Evolutionary conservation across 208 protist species (phyloP).

Genomic region (Trypanosoma platydactyli): DNA sequence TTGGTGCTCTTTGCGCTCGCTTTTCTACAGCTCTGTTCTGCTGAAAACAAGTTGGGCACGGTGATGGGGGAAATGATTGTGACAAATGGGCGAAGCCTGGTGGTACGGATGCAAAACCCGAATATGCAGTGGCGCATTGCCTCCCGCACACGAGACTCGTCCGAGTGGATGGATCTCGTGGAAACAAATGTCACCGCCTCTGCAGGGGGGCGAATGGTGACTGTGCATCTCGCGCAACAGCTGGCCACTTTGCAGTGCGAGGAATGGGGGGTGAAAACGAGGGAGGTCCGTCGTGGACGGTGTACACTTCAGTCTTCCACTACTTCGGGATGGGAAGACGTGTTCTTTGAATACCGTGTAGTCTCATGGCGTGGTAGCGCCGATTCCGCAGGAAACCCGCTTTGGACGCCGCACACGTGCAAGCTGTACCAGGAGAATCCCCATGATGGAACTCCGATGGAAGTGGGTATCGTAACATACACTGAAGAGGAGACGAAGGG

Average conservation of each 20-base stretch:
- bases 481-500: not conserved
- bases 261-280: constrained; percentile 16
- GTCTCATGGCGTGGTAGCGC: not conserved
- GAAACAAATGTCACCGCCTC: constrained; percentile 2
- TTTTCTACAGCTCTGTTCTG: not conserved
- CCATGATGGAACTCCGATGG: not conserved
- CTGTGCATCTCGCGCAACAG: not conserved
- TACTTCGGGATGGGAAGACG: not conserved
- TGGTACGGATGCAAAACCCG: constrained; percentile 3
- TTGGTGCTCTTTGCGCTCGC: not conserved
- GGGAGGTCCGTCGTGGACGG: constrained; percentile 5
- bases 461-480: constrained; percentile 18
- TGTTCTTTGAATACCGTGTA: constrained; percentile 26
- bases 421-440: constrained; percentile 20
- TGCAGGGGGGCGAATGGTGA: constrained; percentile 15
- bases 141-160: not conserved
- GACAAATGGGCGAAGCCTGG: not conserved
- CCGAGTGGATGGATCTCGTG: constrained; percentile 10
- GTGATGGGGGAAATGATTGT: not conserved
- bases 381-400: not conserved
- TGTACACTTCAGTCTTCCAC: constrained; percentile 20
- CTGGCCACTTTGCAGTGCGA: constrained; percentile 21
- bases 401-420: not conserved
- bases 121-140: constrained; percentile 12
- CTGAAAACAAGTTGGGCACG: not conserved